Evolutionary conservation across 116 monocot genomes (phyloP).

Genomic region (Phalaenopsis hybrid): DNA sequence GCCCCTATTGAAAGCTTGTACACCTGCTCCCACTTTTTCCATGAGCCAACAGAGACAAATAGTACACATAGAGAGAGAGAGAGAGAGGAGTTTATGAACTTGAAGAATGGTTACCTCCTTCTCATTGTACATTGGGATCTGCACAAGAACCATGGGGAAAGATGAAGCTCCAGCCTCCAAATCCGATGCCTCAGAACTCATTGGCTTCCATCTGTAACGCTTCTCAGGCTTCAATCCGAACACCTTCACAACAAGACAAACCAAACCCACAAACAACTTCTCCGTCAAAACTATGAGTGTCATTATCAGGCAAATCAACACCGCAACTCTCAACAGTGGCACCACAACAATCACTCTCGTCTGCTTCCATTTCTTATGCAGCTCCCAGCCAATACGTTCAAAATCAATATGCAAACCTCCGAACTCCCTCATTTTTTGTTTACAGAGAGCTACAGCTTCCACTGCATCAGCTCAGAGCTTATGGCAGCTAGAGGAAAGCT

Average conservation of each 20-base stretch:
- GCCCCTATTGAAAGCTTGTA: conserved; percentile 27
- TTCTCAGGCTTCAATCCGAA: conserved; percentile 18
- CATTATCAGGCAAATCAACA: conserved; percentile 16
- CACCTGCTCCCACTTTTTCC: conserved; percentile 1
- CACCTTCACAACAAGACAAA: conserved; percentile 17
- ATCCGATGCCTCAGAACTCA: neutral
- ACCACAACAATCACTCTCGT: conserved; percentile 15
- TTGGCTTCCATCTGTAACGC: conserved; percentile 18
- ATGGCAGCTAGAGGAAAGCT: neutral
- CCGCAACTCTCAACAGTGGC: conserved; percentile 11
- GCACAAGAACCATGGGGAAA: conserved; percentile 15
- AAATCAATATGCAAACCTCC: neutral
- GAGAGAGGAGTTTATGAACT: neutral
- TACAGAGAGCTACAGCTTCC: neutral
- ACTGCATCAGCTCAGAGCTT: neutral
- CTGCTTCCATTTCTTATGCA: neutral
- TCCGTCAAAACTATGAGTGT: conserved; percentile 13
- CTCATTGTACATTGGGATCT: conserved; percentile 28
- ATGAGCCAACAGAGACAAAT: too few relatives aligned
- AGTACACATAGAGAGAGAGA: neutral
- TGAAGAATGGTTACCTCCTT: conserved; percentile 10
- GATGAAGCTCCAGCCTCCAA: conserved; percentile 9
- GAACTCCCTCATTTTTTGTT: neutral
- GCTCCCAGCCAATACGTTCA: neutral
- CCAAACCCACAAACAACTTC: conserved; percentile 9